These are phyloP conservation scores for Trichoderma citrinoviride DNA, from an alignment of 2,329 filamentous ascomycete species.

Conservation along the genomic window DNA sequence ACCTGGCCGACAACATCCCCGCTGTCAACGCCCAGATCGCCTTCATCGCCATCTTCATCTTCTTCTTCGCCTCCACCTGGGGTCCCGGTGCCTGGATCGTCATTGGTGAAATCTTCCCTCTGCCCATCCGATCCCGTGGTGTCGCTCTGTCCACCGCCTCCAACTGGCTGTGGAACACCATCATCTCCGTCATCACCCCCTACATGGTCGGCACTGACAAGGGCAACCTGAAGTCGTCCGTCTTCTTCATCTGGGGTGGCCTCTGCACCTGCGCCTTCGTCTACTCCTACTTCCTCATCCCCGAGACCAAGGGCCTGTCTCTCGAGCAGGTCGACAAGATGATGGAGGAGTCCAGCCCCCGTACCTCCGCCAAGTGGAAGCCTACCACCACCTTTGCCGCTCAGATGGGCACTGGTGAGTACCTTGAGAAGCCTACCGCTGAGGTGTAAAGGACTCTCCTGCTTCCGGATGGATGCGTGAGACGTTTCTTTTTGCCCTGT, in stretches of 20 bases:
- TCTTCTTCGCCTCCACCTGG: constrained; percentile 89
- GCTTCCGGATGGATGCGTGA: not conserved
- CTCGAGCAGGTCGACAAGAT: constrained; percentile 82
- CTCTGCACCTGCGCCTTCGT: constrained; percentile 59
- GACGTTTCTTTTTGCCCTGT: not conserved
- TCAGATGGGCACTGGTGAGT: constrained; percentile 35
- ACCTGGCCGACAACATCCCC: constrained; percentile 51
- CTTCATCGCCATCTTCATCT: constrained; percentile 90
- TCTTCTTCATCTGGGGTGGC: constrained; percentile 74
- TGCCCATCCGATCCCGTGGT: constrained; percentile 84
- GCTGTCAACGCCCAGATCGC: constrained; percentile 72
- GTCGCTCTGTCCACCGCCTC: constrained; percentile 82
- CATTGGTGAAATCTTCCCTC: constrained; percentile 87
- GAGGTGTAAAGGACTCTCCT: constrained; percentile 30
- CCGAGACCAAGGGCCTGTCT: constrained; percentile 72
- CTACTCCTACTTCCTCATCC: constrained; percentile 72
- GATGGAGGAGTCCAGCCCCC: constrained; percentile 81
- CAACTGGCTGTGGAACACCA: constrained; percentile 90
- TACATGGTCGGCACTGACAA: constrained; percentile 63
- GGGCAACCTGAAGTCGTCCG: constrained; percentile 65
- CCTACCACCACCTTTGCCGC: constrained; percentile 67
- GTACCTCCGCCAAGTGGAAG: constrained; percentile 73
- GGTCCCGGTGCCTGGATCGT: constrained; percentile 78
- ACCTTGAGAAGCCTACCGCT: constrained; percentile 33
- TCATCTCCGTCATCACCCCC: constrained; percentile 66